Percentiles rank a stretch among this genome's conserved stretches.
Conservation (phyloP, 192 early-diverging fungal species). For the Kickxella alabastrina region DNA sequence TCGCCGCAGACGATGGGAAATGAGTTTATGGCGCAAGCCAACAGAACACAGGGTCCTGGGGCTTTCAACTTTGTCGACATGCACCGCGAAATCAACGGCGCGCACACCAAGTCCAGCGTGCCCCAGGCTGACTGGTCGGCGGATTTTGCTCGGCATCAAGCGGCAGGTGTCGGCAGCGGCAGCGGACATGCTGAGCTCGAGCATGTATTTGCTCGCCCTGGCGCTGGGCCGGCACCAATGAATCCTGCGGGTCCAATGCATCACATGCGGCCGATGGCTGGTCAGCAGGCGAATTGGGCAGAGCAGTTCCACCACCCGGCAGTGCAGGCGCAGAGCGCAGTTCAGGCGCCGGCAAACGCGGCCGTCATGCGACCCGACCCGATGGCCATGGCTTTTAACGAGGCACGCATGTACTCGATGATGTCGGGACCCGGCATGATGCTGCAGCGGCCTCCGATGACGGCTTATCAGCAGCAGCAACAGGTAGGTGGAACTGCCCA, state of each 20-base stretch:
- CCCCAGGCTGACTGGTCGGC: conserved; percentile 61
- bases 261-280: conserved; percentile 37
- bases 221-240: conserved; percentile 16
- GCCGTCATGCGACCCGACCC: conserved; percentile 24
- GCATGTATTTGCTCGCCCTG: conserved; percentile 32
- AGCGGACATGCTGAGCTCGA: conserved; percentile 42
- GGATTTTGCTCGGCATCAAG: conserved; percentile 66
- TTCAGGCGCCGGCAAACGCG: conserved; percentile 8
- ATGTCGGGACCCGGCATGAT: conserved; percentile 36
- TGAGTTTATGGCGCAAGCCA: conserved; percentile 25
- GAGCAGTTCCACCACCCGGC: conserved; percentile 52
- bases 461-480: conserved; percentile 24
- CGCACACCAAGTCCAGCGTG: conserved; percentile 28
- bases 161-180: conserved; percentile 10
- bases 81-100: conserved; percentile 60
- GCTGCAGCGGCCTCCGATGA: conserved; percentile 21
- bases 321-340: conserved; percentile 3
- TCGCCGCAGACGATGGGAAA: conserved; percentile 16
- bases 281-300: conserved; percentile 44
- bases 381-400: conserved; percentile 65
- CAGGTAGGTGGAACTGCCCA: conserved; percentile 37
- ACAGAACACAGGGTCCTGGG: conserved; percentile 17
- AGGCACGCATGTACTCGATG: conserved; percentile 53
- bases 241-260: conserved; percentile 20
- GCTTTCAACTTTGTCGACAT: conserved; percentile 71